These are phyloP conservation scores for Hapsidospora chrysogenum DNA, from an alignment of 495 filamentous ascomycete genomes.

Conservation along the genomic window DNA sequence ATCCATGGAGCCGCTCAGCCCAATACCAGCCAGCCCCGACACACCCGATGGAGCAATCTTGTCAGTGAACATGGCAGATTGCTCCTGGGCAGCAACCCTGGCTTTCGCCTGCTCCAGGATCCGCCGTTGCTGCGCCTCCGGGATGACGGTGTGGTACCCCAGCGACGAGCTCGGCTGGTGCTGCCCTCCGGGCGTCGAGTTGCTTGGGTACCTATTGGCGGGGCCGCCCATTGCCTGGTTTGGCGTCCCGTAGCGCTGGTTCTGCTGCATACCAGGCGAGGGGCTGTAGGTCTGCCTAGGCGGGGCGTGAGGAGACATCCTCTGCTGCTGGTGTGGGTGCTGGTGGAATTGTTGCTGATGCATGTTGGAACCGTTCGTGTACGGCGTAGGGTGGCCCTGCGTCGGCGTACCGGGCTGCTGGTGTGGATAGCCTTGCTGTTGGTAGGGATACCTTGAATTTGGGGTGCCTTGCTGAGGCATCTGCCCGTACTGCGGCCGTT, in stretches of 20 bases:
- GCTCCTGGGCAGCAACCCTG: slow-evolving; percentile 10
- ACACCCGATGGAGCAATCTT: slow-evolving; percentile 8
- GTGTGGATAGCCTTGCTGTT: slow-evolving; percentile 9
- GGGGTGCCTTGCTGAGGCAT: slow-evolving; percentile 14
- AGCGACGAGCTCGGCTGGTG: slow-evolving; percentile 5
- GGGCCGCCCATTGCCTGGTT: neutral
- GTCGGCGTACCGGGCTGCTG: slow-evolving; percentile 15
- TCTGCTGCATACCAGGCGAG: slow-evolving; percentile 14
- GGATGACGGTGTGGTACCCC: slow-evolving; percentile 20
- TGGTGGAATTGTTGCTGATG: slow-evolving; percentile 3
- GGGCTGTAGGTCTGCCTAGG: slow-evolving; percentile 11
- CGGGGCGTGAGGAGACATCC: slow-evolving; percentile 16
- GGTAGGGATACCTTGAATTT: slow-evolving; percentile 9
- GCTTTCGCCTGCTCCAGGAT: slow-evolving; percentile 29
- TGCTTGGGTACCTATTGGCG: neutral
- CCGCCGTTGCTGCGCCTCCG: slow-evolving; percentile 16
- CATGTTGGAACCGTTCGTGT: slow-evolving; percentile 10
- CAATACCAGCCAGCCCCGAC: slow-evolving; percentile 19
- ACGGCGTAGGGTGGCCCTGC: slow-evolving; percentile 9
- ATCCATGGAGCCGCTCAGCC: slow-evolving; percentile 17
- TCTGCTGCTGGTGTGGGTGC: slow-evolving; percentile 12
- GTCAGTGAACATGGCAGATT: slow-evolving; percentile 2
- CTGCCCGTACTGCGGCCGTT: slow-evolving; percentile 13
- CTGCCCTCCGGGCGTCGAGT: neutral
- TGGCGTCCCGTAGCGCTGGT: slow-evolving; percentile 6